Evolutionary conservation across 805 yeast species (phyloP).

Genomic region (Maudiozyma saulgeensis): DNA sequence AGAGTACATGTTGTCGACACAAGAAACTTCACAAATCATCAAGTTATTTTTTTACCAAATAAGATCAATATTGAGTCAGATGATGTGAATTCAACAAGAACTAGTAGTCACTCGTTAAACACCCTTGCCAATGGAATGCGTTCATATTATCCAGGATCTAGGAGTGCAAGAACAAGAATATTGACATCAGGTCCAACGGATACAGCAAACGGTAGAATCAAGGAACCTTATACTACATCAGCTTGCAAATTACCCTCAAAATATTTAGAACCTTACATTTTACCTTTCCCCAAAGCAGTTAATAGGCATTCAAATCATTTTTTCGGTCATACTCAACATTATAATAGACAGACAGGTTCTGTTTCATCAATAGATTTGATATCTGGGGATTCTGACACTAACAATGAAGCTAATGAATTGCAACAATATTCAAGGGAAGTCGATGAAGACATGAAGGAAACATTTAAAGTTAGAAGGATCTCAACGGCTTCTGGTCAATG

Average conservation of each 20-base stretch:
- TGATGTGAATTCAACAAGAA: background rate
- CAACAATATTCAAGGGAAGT: background rate
- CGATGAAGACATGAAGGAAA: background rate
- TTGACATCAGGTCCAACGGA: background rate
- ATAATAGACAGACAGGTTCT: background rate
- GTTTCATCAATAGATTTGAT: background rate
- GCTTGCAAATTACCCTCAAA: conserved; percentile 23
- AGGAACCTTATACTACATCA: conserved; percentile 22
- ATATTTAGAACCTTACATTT: conserved; percentile 22
- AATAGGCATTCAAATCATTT: conserved; percentile 1
- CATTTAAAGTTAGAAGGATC: conserved; percentile 3
- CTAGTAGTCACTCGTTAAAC: background rate
- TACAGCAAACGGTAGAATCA: background rate
- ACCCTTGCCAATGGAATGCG: background rate
- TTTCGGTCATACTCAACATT: background rate
- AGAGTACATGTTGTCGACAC: conserved; percentile 79
- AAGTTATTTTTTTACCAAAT: conserved; percentile 59
- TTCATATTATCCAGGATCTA: background rate
- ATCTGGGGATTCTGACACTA: background rate
- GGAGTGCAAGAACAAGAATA: background rate
- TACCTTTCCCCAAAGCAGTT: conserved; percentile 24
- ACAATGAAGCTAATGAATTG: background rate
- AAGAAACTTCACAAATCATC: conserved; percentile 63
- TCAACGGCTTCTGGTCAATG: background rate
- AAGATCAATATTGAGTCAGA: conserved; percentile 8